phyloP scores from a whole-genome alignment of 179 eudicot genomes.

The Vitellaria paradoxa region DNA sequence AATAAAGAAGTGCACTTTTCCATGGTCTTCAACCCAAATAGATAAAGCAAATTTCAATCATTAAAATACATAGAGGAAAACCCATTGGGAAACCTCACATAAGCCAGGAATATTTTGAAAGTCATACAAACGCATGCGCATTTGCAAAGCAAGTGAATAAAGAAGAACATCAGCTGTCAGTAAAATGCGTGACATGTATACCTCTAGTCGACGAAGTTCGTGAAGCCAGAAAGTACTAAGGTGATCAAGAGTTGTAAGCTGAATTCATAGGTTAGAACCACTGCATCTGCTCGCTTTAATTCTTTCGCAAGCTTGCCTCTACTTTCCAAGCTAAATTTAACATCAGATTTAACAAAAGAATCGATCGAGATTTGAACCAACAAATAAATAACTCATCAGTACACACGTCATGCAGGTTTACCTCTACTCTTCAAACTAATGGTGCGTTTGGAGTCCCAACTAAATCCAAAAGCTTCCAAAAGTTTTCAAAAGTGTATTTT shows the following conservation, averaged over 20 bases:
- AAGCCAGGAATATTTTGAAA: neutral
- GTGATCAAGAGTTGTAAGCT: slow-evolving; percentile 64
- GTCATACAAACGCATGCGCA: neutral
- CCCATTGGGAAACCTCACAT: neutral
- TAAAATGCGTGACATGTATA: slow-evolving; percentile 15
- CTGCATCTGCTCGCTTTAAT: slow-evolving; percentile 80
- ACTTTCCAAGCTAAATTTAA: slow-evolving; percentile 51
- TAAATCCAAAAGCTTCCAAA: too few relatives aligned
- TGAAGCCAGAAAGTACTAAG: slow-evolving; percentile 89
- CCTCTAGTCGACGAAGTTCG: slow-evolving; percentile 91
- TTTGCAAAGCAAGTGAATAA: neutral
- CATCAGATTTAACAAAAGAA: neutral
- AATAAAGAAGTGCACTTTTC: neutral
- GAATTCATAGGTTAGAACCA: slow-evolving; percentile 87
- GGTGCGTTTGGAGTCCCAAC: too few relatives aligned
- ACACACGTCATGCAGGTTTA: too few relatives aligned
- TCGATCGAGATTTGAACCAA: neutral
- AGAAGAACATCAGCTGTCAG: neutral
- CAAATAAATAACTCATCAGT: neutral
- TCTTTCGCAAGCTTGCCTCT: slow-evolving; percentile 76
- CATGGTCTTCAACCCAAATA: neutral
- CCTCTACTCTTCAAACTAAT: too few relatives aligned
- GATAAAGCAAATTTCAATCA: too few relatives aligned
- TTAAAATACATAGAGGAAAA: too few relatives aligned
- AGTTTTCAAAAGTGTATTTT: too few relatives aligned